These are phyloP conservation scores for Magnolia sinica DNA, from an alignment of 164 flowering plant genomes.

Conservation along the genomic window DNA sequence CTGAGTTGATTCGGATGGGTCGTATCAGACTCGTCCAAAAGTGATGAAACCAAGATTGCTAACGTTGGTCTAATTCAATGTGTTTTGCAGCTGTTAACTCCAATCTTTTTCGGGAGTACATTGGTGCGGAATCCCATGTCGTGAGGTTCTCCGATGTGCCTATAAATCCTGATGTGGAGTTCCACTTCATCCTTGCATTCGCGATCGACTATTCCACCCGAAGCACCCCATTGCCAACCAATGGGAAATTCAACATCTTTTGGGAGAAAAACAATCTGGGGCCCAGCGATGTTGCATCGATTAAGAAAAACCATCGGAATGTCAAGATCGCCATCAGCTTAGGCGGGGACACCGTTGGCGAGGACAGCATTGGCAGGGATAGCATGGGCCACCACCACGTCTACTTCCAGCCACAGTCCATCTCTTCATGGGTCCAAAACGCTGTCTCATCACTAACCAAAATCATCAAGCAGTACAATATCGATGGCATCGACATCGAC, in stretches of 20 bases:
- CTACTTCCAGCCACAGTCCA: constrained; percentile 41
- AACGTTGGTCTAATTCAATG: not conserved
- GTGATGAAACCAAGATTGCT: not conserved
- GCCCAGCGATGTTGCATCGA: constrained; percentile 38
- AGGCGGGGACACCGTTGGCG: constrained; percentile 43
- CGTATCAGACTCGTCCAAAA: no score
- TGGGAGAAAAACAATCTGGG: constrained; percentile 48
- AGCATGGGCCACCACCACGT: constrained; percentile 18
- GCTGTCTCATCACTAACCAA: constrained; percentile 52
- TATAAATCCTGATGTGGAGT: constrained; percentile 37
- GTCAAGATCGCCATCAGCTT: constrained; percentile 52
- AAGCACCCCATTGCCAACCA: constrained; percentile 36
- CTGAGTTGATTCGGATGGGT: no score
- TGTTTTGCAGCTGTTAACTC: constrained; percentile 22
- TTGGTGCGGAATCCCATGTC: constrained; percentile 50
- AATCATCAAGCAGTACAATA: constrained; percentile 36
- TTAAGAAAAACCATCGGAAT: constrained; percentile 36
- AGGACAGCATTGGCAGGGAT: constrained; percentile 52
- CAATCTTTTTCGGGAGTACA: constrained; percentile 45
- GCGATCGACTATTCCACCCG: constrained; percentile 52
- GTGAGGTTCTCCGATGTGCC: constrained; percentile 58
- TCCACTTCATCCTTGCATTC: constrained; percentile 65
- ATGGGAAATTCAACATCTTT: constrained; percentile 52
- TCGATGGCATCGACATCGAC: constrained; percentile 55
- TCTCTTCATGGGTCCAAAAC: constrained; percentile 54